Evolutionary conservation across 352 stramenopile genomes (phyloP).

Genomic region (Phytophthora meadii): DNA sequence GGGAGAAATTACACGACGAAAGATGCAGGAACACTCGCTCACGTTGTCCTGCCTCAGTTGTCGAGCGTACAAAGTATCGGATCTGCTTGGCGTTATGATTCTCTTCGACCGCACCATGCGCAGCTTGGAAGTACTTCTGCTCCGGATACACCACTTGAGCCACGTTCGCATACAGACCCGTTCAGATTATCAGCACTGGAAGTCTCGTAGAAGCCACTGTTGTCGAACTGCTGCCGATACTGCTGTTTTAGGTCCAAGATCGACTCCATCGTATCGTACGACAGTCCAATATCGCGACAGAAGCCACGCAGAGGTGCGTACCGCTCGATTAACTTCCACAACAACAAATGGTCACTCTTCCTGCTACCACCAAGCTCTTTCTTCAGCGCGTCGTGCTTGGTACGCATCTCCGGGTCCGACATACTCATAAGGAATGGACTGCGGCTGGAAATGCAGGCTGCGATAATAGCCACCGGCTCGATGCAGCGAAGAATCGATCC

Average conservation of each 20-base stretch:
- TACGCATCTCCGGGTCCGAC: constrained; percentile 63
- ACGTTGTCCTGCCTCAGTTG: constrained; percentile 11
- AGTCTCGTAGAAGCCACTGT: constrained; percentile 81
- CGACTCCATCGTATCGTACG: constrained; percentile 90
- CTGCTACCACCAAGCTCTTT: constrained; percentile 63
- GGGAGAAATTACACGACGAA: constrained; percentile 90
- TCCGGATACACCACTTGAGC: constrained; percentile 89
- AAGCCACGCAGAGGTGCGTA: constrained; percentile 60
- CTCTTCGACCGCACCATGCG: constrained; percentile 91
- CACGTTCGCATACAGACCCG: constrained; percentile 84
- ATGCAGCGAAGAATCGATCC: constrained; percentile 89
- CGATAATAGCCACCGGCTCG: constrained; percentile 84
- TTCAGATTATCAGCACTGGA: constrained; percentile 54
- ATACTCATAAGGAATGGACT: constrained; percentile 82
- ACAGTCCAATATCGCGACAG: constrained; percentile 78
- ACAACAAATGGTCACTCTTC: constrained; percentile 83
- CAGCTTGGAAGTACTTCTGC: constrained; percentile 95
- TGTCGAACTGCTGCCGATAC: constrained; percentile 80
- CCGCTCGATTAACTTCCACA: constrained; percentile 84
- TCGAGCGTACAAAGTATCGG: constrained; percentile 90
- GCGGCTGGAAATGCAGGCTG: constrained; percentile 81
- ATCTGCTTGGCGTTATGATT: constrained; percentile 94
- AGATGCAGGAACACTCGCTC: constrained; percentile 98
- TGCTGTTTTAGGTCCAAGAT: constrained; percentile 93
- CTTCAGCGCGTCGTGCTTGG: constrained; percentile 69